Percentiles rank a stretch among this genome's conserved stretches.
These are phyloP conservation scores for Eucalyptus coolabah DNA, from an alignment of 345 rosid genomes.

Conservation along the genomic window DNA sequence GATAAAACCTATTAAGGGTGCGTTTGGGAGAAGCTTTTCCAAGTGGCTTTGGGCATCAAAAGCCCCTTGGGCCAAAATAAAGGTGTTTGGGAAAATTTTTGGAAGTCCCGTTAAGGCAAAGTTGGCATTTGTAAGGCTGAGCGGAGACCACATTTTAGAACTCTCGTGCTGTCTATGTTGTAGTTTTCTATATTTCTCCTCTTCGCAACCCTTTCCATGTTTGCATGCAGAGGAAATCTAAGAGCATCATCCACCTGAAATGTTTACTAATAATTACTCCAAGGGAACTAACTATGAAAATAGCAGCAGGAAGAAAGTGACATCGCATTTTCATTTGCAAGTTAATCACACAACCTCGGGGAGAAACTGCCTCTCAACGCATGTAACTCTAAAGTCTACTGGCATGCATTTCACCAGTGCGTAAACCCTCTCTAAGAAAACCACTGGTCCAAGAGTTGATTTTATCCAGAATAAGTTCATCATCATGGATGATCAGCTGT, in stretches of 20 bases:
- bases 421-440: constrained; percentile 36
- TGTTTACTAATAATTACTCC: background rate
- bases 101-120: no score
- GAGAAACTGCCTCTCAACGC: constrained; percentile 24
- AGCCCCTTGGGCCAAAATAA: no score
- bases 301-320: background rate
- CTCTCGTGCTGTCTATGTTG: constrained; percentile 17
- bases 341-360: background rate
- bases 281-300: background rate
- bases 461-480: constrained; percentile 34
- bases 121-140: no score
- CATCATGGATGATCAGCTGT: constrained; percentile 32
- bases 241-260: constrained; percentile 62
- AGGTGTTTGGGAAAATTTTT: no score
- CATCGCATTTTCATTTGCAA: background rate
- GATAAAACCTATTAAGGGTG: background rate
- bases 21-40: no score
- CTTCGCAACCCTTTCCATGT: constrained; percentile 39
- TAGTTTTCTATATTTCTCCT: constrained; percentile 44
- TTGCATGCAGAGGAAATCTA: constrained; percentile 32
- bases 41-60: no score
- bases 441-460: constrained; percentile 40
- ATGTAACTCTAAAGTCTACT: constrained; percentile 7
- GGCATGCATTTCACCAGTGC: constrained; percentile 12
- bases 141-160: constrained; percentile 41